Evolutionary conservation across 1,284 basidiomycete species (phyloP), one percentile per base, ranked within the genome.

Genomic region (Malassezia equina): DNA sequence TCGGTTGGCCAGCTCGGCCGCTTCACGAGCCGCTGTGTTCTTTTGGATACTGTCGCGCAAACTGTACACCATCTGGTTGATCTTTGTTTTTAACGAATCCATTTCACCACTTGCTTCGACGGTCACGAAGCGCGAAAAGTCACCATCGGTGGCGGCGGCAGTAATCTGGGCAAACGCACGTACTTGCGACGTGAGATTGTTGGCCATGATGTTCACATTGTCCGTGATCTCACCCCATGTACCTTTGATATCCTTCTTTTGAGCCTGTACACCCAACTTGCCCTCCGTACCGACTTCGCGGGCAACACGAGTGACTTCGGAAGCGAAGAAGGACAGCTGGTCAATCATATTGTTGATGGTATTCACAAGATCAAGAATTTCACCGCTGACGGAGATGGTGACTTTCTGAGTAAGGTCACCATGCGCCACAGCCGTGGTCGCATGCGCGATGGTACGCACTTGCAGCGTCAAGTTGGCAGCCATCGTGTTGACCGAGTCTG

Each of bases 221-320:
- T 78, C 93, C 84, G 93, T 98, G 75, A 98, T 95, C 76, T 95
- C 90, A 73, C 90, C 88, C 94, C 93, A 98, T 49, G 90, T 94
- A 49, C 93, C 94, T 72, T 96, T 88, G 31, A 96, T 88, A 62
- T 91, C 89, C 62, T 90, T 90, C 41, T 96, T 90, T 74, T 96
- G 89, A 17, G 94, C 93, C 71, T 95, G 93, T 0, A 94, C 93
- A 69, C 93, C 93, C 12, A 98, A 79, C 77, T 95, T 95, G 36
- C 91, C 91, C 72, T 95, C 89, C 5, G 90, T 93, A 58, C 90
- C 90, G 67, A 95, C 90, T 75, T 95, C 90, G 29, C 89, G 79
- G 4, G 90, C 90, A 47, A 95, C 91, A 70, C 93, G 88, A 75
- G 90, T 93, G 59, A 94, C 91, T 75, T 94, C 89, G 19, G 85